Evolutionary conservation across 2,329 filamentous ascomycete genomes (phyloP).

Genomic region (Clonostachys rhizophaga): DNA sequence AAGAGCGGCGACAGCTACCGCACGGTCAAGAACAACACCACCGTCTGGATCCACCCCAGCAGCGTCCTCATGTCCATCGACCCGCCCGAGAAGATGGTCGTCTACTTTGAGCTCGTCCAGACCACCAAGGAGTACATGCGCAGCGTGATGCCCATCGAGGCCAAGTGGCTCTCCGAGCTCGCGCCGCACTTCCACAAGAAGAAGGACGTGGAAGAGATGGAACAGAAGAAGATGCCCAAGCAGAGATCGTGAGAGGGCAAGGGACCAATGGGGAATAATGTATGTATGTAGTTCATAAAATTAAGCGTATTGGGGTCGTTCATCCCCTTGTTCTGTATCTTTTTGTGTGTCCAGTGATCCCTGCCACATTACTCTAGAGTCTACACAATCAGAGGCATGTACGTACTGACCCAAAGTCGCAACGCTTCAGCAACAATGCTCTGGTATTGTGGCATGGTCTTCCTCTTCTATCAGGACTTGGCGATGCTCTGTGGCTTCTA

Average conservation of each 20-base stretch:
- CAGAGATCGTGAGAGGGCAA: slow-evolving; percentile 15
- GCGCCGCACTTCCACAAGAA: slow-evolving; percentile 95
- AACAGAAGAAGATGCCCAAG: slow-evolving; percentile 61
- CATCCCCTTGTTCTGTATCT: slow-evolving; percentile 7
- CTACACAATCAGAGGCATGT: too few relatives aligned
- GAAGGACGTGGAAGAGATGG: slow-evolving; percentile 79
- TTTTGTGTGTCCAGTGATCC: slow-evolving; percentile 1
- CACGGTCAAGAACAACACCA: slow-evolving; percentile 85
- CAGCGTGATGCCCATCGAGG: slow-evolving; percentile 77
- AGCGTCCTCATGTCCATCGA: slow-evolving; percentile 75
- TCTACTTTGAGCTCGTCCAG: slow-evolving; percentile 80
- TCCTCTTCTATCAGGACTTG: too few relatives aligned
- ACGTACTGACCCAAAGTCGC: too few relatives aligned
- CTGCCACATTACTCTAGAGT: not conserved
- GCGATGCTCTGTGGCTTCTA: too few relatives aligned
- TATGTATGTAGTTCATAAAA: slow-evolving; percentile 17
- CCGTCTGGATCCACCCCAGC: slow-evolving; percentile 87
- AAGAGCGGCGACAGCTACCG: slow-evolving; percentile 83
- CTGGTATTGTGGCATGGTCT: too few relatives aligned
- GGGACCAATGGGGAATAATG: not conserved
- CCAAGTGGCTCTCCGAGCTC: slow-evolving; percentile 81
- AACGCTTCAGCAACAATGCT: too few relatives aligned
- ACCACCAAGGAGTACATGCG: slow-evolving; percentile 93
- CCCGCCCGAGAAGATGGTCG: slow-evolving; percentile 73
- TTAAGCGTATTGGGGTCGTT: slow-evolving; percentile 16